phyloP scores from a whole-genome alignment of 306 rosid genomes.

The Fagus crenata region DNA sequence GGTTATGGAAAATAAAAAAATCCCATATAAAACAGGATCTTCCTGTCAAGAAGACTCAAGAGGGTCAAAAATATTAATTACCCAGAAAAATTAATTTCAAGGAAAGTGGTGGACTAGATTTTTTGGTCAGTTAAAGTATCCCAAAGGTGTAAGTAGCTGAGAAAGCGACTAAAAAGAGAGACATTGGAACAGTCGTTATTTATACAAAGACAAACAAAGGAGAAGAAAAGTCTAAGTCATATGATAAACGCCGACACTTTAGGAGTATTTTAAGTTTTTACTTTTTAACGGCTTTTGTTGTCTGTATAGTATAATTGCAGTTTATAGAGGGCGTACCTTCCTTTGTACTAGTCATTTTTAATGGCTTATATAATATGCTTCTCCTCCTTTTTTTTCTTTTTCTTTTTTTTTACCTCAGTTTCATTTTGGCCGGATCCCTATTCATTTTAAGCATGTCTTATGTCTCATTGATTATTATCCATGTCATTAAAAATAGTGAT shows the following conservation, averaged over 20 bases:
- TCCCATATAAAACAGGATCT: background rate
- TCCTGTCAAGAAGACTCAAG: background rate
- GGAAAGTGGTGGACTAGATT: background rate
- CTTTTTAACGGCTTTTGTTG: no score
- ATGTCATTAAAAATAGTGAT: no score
- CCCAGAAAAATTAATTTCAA: background rate
- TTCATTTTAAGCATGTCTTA: no score
- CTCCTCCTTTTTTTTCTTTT: no score
- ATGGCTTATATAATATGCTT: no score
- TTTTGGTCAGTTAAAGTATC: slow-evolving; percentile 23
- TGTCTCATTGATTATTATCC: no score
- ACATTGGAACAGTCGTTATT: background rate
- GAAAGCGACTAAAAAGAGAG: background rate
- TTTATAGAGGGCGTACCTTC: no score
- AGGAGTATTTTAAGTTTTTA: no score
- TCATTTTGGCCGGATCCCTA: no score
- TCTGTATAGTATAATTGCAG: no score
- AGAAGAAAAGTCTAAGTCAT: slow-evolving; percentile 3
- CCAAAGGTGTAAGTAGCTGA: slow-evolving; percentile 9
- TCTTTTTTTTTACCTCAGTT: no score
- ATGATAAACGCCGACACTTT: background rate
- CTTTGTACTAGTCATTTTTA: no score
- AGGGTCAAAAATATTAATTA: background rate
- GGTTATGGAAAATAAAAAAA: background rate
- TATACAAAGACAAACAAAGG: background rate